phyloP scores from a whole-genome alignment of 352 stramenopile genomes.

The Globisporangium nunn region DNA sequence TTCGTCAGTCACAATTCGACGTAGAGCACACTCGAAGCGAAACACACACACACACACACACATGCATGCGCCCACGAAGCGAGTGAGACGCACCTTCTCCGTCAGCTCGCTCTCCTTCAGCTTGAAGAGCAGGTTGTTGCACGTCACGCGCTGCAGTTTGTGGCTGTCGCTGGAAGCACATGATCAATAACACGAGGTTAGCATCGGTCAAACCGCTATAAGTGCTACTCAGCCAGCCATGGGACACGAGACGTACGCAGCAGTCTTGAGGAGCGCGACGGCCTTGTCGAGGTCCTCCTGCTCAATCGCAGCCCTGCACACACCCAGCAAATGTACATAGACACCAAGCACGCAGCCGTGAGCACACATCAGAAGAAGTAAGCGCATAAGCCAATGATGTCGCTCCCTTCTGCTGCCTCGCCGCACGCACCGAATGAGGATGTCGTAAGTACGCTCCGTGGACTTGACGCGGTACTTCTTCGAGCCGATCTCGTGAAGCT shows the following conservation, averaged over 20 bases:
- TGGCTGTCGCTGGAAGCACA: constrained; percentile 33
- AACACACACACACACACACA: no score
- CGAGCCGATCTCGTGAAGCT: constrained; percentile 68
- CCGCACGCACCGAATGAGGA: constrained; percentile 55
- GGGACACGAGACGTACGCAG: constrained; percentile 39
- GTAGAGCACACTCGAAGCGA: background rate
- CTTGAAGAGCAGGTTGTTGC: constrained; percentile 84
- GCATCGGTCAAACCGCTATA: background rate
- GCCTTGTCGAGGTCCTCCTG: constrained; percentile 70
- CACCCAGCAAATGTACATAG: background rate
- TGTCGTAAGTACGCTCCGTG: constrained; percentile 79
- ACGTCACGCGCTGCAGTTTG: constrained; percentile 80
- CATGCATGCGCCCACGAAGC: background rate
- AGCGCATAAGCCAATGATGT: background rate
- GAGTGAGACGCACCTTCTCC: constrained; percentile 34
- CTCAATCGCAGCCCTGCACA: constrained; percentile 49
- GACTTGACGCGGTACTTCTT: constrained; percentile 80
- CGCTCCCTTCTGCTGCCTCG: background rate
- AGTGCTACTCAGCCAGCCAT: background rate
- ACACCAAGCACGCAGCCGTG: background rate
- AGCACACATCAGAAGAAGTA: background rate
- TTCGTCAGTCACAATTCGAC: background rate
- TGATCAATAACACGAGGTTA: background rate
- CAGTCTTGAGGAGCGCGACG: constrained; percentile 62
- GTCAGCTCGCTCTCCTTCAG: constrained; percentile 74